phyloP scores from a whole-genome alignment of 345 rosid species.

The Luvunga scandens region DNA sequence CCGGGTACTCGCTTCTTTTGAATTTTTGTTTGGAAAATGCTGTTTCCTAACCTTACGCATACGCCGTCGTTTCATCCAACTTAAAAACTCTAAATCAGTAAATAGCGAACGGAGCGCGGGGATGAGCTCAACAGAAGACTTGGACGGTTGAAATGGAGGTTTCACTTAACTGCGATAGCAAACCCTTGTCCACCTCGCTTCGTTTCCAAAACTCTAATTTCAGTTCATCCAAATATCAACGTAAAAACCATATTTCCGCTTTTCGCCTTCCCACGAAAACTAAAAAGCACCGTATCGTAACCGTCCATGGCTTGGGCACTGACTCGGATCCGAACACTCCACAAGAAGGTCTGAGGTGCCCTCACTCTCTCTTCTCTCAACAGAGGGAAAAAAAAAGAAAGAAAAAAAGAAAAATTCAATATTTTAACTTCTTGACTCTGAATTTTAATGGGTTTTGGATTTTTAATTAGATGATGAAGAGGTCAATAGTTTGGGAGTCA shows the following conservation, averaged over 20 bases:
- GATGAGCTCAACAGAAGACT: neutral
- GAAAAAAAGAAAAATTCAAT: neutral
- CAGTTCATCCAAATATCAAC: conserved; percentile 17
- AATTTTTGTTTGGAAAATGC: too few species aligned
- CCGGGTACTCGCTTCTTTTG: too few species aligned
- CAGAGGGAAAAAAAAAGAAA: too few species aligned
- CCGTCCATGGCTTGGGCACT: conserved; percentile 19
- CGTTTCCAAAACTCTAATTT: conserved; percentile 18
- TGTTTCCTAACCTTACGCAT: neutral
- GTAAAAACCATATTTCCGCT: neutral
- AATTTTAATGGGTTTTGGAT: neutral
- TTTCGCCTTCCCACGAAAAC: conserved; percentile 18
- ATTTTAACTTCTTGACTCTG: neutral
- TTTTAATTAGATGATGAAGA: conserved; percentile 41
- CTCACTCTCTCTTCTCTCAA: neutral
- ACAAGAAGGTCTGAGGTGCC: conserved; percentile 27
- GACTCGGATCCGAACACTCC: conserved; percentile 34
- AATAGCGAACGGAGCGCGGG: neutral
- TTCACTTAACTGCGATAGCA: conserved; percentile 24
- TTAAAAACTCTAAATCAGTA: neutral
- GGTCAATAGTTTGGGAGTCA: conserved; percentile 58
- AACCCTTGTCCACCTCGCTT: conserved; percentile 6
- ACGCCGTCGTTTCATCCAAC: neutral
- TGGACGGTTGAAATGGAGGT: conserved; percentile 47
- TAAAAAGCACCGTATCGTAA: conserved; percentile 24